These are phyloP conservation scores for Phytopythium delawarense DNA, from an alignment of 352 stramenopile species.

Conservation along the genomic window DNA sequence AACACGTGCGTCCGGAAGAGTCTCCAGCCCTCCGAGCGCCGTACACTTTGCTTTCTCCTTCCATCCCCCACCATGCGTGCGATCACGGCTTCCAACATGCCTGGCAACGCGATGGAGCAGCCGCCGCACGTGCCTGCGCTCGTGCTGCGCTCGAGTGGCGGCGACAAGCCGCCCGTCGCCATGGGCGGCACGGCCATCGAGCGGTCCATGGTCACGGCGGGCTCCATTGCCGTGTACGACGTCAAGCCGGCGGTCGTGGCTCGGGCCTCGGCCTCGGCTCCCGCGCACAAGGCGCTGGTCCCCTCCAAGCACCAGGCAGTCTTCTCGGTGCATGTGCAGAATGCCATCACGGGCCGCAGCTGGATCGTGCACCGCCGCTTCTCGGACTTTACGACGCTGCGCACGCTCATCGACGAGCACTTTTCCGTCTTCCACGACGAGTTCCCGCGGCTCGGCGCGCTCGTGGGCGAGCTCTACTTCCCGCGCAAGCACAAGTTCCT, in stretches of 20 bases:
- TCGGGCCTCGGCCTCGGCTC: conserved; percentile 15
- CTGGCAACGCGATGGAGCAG: neutral
- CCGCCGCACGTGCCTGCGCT: conserved; percentile 34
- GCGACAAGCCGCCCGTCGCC: conserved; percentile 32
- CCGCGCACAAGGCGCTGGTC: conserved; percentile 13
- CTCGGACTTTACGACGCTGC: conserved; percentile 61
- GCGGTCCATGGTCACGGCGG: conserved; percentile 54
- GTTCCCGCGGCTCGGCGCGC: conserved; percentile 39
- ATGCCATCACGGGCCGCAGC: conserved; percentile 61
- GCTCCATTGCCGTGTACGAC: conserved; percentile 55
- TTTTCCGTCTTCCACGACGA: conserved; percentile 52
- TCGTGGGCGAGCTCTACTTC: conserved; percentile 60
- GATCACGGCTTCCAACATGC: neutral
- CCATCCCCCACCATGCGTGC: neutral
- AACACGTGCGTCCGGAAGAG: conserved; percentile 1
- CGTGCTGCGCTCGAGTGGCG: conserved; percentile 29
- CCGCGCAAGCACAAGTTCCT: conserved; percentile 65
- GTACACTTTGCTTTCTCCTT: neutral
- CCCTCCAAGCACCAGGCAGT: conserved; percentile 31
- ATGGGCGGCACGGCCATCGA: conserved; percentile 66
- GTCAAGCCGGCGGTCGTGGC: conserved; percentile 41
- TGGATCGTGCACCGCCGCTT: conserved; percentile 70
- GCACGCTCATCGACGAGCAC: conserved; percentile 42
- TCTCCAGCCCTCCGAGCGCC: neutral
- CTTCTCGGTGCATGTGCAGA: conserved; percentile 66